These are phyloP conservation scores for Colletotrichum acutatum DNA, from an alignment of 2,329 filamentous ascomycete species.

Conservation along the genomic window DNA sequence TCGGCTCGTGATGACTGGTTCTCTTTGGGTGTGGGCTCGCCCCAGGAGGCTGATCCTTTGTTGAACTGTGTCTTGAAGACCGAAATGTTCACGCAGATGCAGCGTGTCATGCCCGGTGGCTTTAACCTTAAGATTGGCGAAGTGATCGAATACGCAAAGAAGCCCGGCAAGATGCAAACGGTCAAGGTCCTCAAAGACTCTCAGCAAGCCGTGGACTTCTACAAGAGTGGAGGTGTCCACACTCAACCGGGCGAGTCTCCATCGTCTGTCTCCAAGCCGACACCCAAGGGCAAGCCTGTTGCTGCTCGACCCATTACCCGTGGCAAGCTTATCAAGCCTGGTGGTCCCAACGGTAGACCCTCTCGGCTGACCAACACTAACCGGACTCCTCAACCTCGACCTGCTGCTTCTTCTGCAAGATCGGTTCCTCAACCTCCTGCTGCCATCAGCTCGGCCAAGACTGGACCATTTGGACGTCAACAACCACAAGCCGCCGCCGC, in stretches of 20 bases:
- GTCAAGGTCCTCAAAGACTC: slow-evolving; percentile 95
- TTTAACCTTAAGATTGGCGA: slow-evolving; percentile 87
- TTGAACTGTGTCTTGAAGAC: slow-evolving; percentile 96
- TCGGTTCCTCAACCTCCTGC: slow-evolving; percentile 47
- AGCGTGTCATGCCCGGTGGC: slow-evolving; percentile 80
- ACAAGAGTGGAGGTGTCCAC: slow-evolving; percentile 94
- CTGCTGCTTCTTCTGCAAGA: slow-evolving; percentile 45
- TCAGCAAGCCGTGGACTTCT: slow-evolving; percentile 79
- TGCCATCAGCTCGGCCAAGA: slow-evolving; percentile 42
- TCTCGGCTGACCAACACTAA: slow-evolving; percentile 71
- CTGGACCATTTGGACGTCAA: slow-evolving; percentile 34
- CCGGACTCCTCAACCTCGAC: slow-evolving; percentile 56
- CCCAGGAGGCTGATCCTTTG: slow-evolving; percentile 92
- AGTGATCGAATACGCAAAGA: slow-evolving; percentile 95
- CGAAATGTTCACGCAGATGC: slow-evolving; percentile 94
- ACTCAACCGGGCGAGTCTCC: slow-evolving; percentile 86
- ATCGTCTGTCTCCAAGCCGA: slow-evolving; percentile 84
- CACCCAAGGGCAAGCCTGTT: slow-evolving; percentile 87
- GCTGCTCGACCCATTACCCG: slow-evolving; percentile 91
- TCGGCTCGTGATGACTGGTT: slow-evolving; percentile 96
- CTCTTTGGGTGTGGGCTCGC: slow-evolving; percentile 87
- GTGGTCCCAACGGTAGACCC: slow-evolving; percentile 84
- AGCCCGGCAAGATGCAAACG: slow-evolving; percentile 88
- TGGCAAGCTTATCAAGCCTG: slow-evolving; percentile 91
- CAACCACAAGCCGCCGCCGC: slow-evolving; percentile 36